Percentiles rank a stretch among this genome's conserved stretches.
These are phyloP conservation scores for Daphne laureola DNA, from an alignment of 441 rosid species.

Conservation along the genomic window DNA sequence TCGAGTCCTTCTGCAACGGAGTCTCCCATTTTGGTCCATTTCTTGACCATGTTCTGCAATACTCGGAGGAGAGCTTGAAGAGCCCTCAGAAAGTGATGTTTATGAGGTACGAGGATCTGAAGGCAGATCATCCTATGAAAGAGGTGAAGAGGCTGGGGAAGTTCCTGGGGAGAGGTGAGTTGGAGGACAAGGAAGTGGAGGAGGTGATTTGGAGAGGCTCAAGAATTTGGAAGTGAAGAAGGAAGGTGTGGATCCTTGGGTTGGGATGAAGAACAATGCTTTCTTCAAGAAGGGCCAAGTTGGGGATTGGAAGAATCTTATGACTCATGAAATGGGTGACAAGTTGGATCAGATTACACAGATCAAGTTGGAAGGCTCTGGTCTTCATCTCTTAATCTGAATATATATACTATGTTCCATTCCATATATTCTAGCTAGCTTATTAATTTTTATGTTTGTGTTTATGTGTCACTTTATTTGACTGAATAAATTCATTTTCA, in stretches of 20 bases:
- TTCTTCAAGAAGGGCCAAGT: constrained; percentile 49
- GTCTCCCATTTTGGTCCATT: constrained; percentile 43
- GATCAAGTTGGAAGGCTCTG: constrained; percentile 23
- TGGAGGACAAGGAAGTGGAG: constrained; percentile 17
- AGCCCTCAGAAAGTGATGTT: constrained; percentile 33
- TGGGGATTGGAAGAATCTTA: constrained; percentile 43
- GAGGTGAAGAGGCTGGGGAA: constrained; percentile 30
- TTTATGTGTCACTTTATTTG: too few species aligned
- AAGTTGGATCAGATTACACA: constrained; percentile 32
- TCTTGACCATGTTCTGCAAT: constrained; percentile 49
- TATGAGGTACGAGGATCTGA: constrained; percentile 43
- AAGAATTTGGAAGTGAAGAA: constrained; percentile 46
- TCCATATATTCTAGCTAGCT: too few species aligned
- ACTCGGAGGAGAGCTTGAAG: constrained; percentile 38
- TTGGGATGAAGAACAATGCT: constrained; percentile 11
- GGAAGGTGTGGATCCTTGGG: constrained; percentile 26
- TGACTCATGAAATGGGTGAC: constrained; percentile 33
- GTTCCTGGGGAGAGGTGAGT: constrained; percentile 37
- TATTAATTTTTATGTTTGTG: too few species aligned
- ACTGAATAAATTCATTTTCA: too few species aligned
- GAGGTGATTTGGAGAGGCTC: constrained; percentile 35
- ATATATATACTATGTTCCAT: too few species aligned
- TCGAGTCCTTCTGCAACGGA: constrained; percentile 44
- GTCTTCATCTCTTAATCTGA: constrained; percentile 13
- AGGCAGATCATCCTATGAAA: constrained; percentile 20